Percentiles rank a stretch among this genome's conserved stretches.
These are phyloP conservation scores for Phytopythium cucurbitacearum DNA, from an alignment of 352 stramenopile genomes.

Conservation along the genomic window DNA sequence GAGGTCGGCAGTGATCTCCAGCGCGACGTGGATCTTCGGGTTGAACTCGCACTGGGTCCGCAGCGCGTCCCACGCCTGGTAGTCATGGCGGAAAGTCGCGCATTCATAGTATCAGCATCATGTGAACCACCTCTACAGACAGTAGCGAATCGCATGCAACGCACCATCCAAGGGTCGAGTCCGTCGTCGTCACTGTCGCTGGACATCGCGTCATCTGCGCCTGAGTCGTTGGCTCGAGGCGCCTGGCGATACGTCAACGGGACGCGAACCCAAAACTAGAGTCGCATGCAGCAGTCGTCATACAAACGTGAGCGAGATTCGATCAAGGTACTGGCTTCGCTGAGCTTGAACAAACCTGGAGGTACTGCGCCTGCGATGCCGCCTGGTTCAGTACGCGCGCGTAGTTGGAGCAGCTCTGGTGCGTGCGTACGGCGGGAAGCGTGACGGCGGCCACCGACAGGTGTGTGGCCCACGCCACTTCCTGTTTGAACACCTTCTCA, in stretches of 20 bases:
- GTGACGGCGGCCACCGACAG: constrained; percentile 94
- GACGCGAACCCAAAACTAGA: constrained; percentile 84
- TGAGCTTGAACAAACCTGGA: constrained; percentile 29
- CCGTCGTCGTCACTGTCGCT: constrained; percentile 27
- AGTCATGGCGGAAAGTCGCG: constrained; percentile 9
- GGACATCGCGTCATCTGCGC: constrained; percentile 3
- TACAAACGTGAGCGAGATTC: background rate
- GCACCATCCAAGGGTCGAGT: constrained; percentile 41
- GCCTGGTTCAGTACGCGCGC: constrained; percentile 80
- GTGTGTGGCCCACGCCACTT: constrained; percentile 95
- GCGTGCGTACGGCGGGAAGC: constrained; percentile 65
- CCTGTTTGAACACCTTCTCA: constrained; percentile 85
- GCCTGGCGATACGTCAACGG: constrained; percentile 38
- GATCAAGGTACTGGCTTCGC: background rate
- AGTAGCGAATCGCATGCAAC: background rate
- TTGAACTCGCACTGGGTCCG: constrained; percentile 83
- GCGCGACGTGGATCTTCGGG: constrained; percentile 69
- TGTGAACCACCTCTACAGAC: background rate
- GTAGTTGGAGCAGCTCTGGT: constrained; percentile 72
- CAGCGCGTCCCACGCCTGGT: constrained; percentile 74
- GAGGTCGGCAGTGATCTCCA: constrained; percentile 86
- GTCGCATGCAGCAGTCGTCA: background rate
- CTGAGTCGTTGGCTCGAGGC: background rate
- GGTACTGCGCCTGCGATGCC: constrained; percentile 66
- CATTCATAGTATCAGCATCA: background rate